phyloP scores from a whole-genome alignment of 2,329 filamentous ascomycete genomes.

The Calonectria pseudoreteaudii region DNA sequence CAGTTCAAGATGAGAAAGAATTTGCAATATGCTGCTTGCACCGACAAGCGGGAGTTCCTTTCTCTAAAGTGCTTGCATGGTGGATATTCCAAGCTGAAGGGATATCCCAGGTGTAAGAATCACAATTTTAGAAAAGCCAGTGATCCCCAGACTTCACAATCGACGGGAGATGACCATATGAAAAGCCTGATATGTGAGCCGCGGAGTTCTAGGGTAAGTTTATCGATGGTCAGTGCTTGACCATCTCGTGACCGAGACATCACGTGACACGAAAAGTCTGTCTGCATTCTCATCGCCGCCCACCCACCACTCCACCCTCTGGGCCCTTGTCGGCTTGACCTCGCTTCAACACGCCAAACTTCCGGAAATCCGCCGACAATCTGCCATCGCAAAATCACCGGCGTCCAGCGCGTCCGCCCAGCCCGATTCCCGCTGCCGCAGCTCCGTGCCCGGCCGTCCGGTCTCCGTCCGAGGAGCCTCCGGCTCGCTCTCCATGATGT shows the following conservation, averaged over 20 bases:
- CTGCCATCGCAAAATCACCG: constrained; percentile 50
- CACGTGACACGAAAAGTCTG: constrained; percentile 27
- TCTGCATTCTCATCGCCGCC: not conserved
- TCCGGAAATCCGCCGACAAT: constrained; percentile 58
- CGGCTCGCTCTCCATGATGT: constrained; percentile 35
- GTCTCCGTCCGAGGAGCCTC: constrained; percentile 25
- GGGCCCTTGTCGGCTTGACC: constrained; percentile 50
- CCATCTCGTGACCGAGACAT: not conserved
- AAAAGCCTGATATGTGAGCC: not conserved
- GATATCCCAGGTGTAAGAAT: not conserved
- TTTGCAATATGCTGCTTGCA: not conserved
- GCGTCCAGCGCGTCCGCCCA: constrained; percentile 34
- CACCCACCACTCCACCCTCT: constrained; percentile 34
- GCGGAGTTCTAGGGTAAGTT: not conserved
- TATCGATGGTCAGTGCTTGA: not conserved
- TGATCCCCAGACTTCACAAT: not conserved
- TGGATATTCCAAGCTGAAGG: not conserved
- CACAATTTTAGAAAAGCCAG: not conserved
- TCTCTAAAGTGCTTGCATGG: not conserved
- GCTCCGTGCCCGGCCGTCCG: constrained; percentile 37
- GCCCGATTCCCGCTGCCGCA: constrained; percentile 28
- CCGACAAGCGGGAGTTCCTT: not conserved
- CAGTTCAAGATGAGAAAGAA: not conserved
- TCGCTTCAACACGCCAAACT: constrained; percentile 52
- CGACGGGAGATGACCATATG: constrained; percentile 6